Evolutionary conservation across 305 asterid genomes (phyloP).

Genomic region (Fraxinus platypoda): DNA sequence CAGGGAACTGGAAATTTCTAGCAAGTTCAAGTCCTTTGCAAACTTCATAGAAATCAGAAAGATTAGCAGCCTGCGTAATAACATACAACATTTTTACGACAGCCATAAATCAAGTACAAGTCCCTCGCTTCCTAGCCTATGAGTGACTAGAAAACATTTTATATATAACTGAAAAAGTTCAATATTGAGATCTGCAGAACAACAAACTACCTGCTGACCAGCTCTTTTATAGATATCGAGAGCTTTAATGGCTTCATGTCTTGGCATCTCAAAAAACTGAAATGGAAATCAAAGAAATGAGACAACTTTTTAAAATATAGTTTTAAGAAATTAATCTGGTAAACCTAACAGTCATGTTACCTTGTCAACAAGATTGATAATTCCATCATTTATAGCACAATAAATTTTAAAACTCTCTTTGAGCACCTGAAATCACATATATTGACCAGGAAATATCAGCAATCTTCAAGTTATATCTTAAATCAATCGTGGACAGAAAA

Average conservation of each 20-base stretch:
- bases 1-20: slow-evolving; percentile 93
- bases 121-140: slow-evolving; percentile 6
- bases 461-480: not conserved
- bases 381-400: slow-evolving; percentile 94
- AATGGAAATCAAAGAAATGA: slow-evolving; percentile 19
- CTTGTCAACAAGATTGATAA: slow-evolving; percentile 96
- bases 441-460: not conserved
- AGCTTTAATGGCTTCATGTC: slow-evolving; percentile 95
- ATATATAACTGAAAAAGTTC: slow-evolving; percentile 1
- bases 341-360: slow-evolving; percentile 39
- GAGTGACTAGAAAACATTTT: slow-evolving; percentile 10
- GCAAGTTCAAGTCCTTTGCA: slow-evolving; percentile 98
- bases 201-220: slow-evolving; percentile 79
- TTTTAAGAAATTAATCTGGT: slow-evolving; percentile 2
- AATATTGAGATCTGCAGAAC: not conserved
- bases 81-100: not conserved
- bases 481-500: not conserved
- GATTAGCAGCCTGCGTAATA: slow-evolving; percentile 65
- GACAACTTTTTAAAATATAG: not conserved
- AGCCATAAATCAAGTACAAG: slow-evolving; percentile 1
- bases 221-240: slow-evolving; percentile 93
- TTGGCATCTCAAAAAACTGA: slow-evolving; percentile 99
- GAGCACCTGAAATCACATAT: slow-evolving; percentile 59
- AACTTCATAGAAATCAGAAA: slow-evolving; percentile 91
- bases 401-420: slow-evolving; percentile 97